Percentiles rank a stretch among this genome's conserved stretches.
Evolutionary conservation across 805 yeast species (phyloP).

Genomic region (Candida odintsovae): DNA sequence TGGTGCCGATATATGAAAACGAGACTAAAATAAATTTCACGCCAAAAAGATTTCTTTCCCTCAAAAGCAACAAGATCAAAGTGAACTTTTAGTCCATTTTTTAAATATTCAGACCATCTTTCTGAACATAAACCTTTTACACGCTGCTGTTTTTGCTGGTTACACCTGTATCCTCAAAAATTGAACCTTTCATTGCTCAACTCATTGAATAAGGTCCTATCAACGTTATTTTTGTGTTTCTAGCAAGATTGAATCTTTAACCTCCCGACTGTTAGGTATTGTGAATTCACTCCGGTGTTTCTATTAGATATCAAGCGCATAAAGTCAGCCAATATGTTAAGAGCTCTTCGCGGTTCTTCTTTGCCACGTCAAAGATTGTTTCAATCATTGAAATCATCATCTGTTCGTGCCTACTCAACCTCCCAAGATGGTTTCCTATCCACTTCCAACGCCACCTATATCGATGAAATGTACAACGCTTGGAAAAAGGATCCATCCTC

Average conservation of each 20-base stretch:
- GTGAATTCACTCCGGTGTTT: background rate
- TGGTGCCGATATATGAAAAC: background rate
- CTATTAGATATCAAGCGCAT: background rate
- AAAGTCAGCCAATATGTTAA: slow-evolving; percentile 15
- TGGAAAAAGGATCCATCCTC: slow-evolving; percentile 88
- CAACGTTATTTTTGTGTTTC: background rate
- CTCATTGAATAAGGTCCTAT: background rate
- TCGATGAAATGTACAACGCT: slow-evolving; percentile 96
- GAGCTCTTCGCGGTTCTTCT: slow-evolving; percentile 20
- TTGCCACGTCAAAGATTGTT: slow-evolving; percentile 20
- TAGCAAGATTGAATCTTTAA: background rate
- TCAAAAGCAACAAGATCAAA: background rate
- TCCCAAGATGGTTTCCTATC: slow-evolving; percentile 68
- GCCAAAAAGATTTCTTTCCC: background rate
- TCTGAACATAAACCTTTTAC: background rate
- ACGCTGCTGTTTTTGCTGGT: background rate
- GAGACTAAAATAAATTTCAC: background rate
- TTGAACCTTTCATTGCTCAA: background rate
- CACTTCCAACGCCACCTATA: slow-evolving; percentile 81
- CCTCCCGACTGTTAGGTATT: background rate
- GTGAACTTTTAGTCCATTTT: background rate
- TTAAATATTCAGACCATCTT: background rate
- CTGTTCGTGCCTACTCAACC: slow-evolving; percentile 6
- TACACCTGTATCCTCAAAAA: background rate
- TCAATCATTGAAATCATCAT: slow-evolving; percentile 7